A percentile compares a stretch with the other conserved stretches of the same genome.
These are phyloP conservation scores for Phytophthora chlamydospora DNA, from an alignment of 352 stramenopile genomes.

Conservation along the genomic window DNA sequence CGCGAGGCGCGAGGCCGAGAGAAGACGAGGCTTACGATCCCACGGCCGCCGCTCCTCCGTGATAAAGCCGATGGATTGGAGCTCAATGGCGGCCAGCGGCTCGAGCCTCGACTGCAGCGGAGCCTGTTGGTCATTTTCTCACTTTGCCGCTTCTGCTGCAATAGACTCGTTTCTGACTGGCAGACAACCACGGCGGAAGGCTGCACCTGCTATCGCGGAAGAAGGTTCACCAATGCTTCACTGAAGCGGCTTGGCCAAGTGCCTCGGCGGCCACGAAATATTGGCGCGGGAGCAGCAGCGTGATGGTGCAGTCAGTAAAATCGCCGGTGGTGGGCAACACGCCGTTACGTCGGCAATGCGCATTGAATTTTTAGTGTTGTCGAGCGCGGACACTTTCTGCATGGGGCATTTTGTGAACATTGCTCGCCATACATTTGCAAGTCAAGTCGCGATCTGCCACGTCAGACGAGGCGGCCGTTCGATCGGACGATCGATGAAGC, in stretches of 20 bases:
- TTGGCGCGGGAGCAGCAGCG: slow-evolving; percentile 10
- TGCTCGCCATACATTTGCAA: slow-evolving; percentile 6
- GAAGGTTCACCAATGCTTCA: slow-evolving; percentile 26
- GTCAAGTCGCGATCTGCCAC: slow-evolving; percentile 18
- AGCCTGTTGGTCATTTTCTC: slow-evolving; percentile 45
- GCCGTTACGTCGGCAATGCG: slow-evolving; percentile 18
- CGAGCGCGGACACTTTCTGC: neutral
- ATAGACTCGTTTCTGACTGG: slow-evolving; percentile 32
- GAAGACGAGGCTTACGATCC: slow-evolving; percentile 41
- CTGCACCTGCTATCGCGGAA: slow-evolving; percentile 17
- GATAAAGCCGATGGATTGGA: slow-evolving; percentile 37
- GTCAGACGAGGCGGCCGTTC: slow-evolving; percentile 26
- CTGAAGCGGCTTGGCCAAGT: neutral
- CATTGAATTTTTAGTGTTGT: slow-evolving; percentile 17
- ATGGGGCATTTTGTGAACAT: neutral
- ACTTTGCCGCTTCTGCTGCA: slow-evolving; percentile 33
- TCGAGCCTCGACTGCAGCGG: neutral
- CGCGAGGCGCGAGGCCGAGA: slow-evolving; percentile 18
- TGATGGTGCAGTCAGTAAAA: no score
- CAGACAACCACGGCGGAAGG: slow-evolving; percentile 16
- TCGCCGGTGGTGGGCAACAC: no score
- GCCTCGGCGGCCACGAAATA: slow-evolving; percentile 10
- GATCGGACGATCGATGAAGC: slow-evolving; percentile 2
- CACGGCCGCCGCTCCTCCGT: slow-evolving; percentile 34
- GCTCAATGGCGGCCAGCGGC: slow-evolving; percentile 24